Evolutionary conservation across 352 stramenopile species (phyloP), one percentile per base, ranked within the genome.

Genomic region (Halophytophthora batemanensis): DNA sequence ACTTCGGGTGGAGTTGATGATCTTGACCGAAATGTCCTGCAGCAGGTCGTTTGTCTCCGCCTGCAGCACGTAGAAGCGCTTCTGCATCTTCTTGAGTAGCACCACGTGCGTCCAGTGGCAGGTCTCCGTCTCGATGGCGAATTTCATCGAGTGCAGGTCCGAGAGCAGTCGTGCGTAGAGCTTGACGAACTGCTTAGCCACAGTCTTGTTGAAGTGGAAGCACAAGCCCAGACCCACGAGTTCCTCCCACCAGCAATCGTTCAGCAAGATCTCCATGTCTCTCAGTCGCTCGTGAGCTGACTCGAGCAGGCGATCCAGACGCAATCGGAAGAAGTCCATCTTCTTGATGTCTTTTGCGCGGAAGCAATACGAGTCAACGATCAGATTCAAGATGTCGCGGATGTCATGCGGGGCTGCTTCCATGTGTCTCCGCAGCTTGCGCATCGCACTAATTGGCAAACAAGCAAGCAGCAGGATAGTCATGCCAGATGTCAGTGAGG

Each of bases 321-420:
- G 63, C 18, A 87, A 51, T 3, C 64, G 71, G 45, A 90, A 82
- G 33, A 90, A 86, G 51, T 90, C 74, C 77, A 90, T 86, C 42
- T 86, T 58, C 39, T 82, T 77, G 40, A 87, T 80, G 46, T 87
- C 74, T 39, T 81, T 82, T 14, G 70, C 72, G 2, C 72, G 69
- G 53, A 90, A 90, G 36, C 81, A 91, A 51, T 91, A 91, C 12
- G 81, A 67, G 53, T 91, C 81, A n/a, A 91, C 71, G 48, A 91
- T 87, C 31, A 92, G 64, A 46, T 92, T 90, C 2, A 90, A 56
- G 14, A 90, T 81, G 37, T 92, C 77, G 4, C 72, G 67, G 14
- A 92, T 78, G 44, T 87, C 77, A 6, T 73, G 61, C 15, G 74
- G 71, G 3, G 78, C 77, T 11, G 68, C 56, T 22, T 64, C 57